Conservation (phyloP, 148 eudicot genomes). For the Rhododendron kiyosumense region DNA sequence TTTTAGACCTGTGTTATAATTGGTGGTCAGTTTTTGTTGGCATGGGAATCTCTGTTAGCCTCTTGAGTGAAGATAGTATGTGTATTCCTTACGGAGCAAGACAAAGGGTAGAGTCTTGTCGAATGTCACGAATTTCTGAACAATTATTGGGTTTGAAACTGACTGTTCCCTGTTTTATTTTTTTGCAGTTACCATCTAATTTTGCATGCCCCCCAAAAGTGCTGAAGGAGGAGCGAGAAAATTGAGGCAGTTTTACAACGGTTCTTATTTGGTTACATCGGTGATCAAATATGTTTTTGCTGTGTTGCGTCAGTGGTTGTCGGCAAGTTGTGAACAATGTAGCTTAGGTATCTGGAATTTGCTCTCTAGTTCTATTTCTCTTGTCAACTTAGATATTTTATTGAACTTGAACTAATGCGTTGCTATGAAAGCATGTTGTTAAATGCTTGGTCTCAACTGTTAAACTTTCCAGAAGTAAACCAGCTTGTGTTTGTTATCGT, state of each 20-base stretch:
- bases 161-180: not conserved
- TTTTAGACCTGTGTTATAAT: not conserved
- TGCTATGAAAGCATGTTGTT: not conserved
- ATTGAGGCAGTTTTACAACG: not conserved
- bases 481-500: not conserved
- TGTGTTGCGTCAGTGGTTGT: not conserved
- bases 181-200: conserved; percentile 5
- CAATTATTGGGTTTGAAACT: not conserved
- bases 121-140: not conserved
- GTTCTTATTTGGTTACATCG: not conserved
- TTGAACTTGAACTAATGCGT: not conserved
- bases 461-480: not conserved
- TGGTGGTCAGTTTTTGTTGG: not conserved
- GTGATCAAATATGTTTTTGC: not conserved
- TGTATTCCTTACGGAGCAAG: not conserved
- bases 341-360: not conserved
- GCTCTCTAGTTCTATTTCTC: not conserved
- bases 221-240: conserved; percentile 8
- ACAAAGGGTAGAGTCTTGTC: not conserved
- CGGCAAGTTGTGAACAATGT: not conserved
- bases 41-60: not conserved
- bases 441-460: not conserved
- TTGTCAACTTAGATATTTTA: not conserved
- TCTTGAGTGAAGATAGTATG: not conserved
- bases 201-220: not conserved